Evolutionary conservation across 2,329 filamentous ascomycete genomes (phyloP), one percentile per base, ranked within the genome.

Genomic region (Venturia pyrina): DNA sequence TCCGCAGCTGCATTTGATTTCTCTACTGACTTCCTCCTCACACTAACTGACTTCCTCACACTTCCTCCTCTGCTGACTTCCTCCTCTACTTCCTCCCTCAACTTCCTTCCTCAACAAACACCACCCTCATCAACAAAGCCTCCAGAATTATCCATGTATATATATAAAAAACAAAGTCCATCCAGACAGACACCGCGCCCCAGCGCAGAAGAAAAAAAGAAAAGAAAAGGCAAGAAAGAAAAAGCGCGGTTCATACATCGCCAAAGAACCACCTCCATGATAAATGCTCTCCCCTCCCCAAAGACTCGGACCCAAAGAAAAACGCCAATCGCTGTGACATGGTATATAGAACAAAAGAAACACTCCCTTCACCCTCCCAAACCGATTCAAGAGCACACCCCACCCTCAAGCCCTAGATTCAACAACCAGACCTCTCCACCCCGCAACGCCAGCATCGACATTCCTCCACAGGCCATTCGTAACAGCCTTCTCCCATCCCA

Each of bases 401-500:
- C 28, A 28, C 15, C 1, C 13, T 37, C 19, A 59, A 17, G 19
- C 17, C 21, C 53, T 37, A 5, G 32, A 34, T 13, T 59, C 32
- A n/a, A 65, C 72, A 15, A 67, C 69, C 61, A 80, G 71, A 1
- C 77, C 77, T 64, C 73, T 81, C 89, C 89, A 91, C 15, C 80
- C 80, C 1, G 41, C 24, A 70, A 83, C 86, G 15, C 82, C 82
- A 1, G 88, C 88, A 73, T 93, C 90, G n/a, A 96, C 84, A 76
- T 96, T 96, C 67, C 85, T 81, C 89, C 91, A 96, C 57, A 81
- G 80, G 1, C 80, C 82, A 21, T 81, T 75, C 43, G 79, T 79
- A 68, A 91, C 81, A 5, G 83, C 85, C 40, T 80, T 81, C 28
- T 93, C 88, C 89, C 90, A 93, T 0, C 91, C 91, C 86, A 95